Conservation (phyloP, 768 basidiomycete species). For the Kondoa subrosea region DNA sequence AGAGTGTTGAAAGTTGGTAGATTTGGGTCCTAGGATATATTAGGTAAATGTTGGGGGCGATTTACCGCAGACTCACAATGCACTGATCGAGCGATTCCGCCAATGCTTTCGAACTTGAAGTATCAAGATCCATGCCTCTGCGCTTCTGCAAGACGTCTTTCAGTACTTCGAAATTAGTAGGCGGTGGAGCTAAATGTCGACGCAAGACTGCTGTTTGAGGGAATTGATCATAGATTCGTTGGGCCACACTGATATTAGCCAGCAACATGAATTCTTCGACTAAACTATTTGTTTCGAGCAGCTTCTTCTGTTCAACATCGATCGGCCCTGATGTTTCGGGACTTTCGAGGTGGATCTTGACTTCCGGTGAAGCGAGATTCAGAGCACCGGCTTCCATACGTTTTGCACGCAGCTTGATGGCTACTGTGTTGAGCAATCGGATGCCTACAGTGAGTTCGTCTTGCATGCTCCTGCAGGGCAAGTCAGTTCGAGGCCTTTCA, state of each 20-base stretch:
- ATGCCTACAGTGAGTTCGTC: slow-evolving; percentile 74
- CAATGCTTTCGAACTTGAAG: slow-evolving; percentile 74
- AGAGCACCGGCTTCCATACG: slow-evolving; percentile 94
- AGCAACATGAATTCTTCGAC: slow-evolving; percentile 99
- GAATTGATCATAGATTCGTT: slow-evolving; percentile 80
- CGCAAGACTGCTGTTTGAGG: slow-evolving; percentile 87
- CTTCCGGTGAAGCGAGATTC: slow-evolving; percentile 93
- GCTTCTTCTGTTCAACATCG: slow-evolving; percentile 88
- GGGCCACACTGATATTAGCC: slow-evolving; percentile 85
- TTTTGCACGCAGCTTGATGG: slow-evolving; percentile 61
- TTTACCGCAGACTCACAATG: slow-evolving; percentile 54
- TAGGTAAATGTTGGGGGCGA: no score
- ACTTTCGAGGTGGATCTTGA: slow-evolving; percentile 88
- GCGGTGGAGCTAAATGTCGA: slow-evolving; percentile 50
- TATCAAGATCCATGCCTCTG: slow-evolving; percentile 64
- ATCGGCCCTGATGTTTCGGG: slow-evolving; percentile 75
- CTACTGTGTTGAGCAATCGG: slow-evolving; percentile 70
- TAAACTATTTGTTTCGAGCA: slow-evolving; percentile 80
- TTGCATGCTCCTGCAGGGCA: slow-evolving; percentile 43
- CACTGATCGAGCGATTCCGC: slow-evolving; percentile 77
- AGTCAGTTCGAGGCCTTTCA: not conserved
- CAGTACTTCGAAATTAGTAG: slow-evolving; percentile 83
- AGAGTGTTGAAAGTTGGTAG: slow-evolving; percentile 91
- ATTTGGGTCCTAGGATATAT: slow-evolving; percentile 45
- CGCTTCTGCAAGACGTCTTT: slow-evolving; percentile 80